Conservation (phyloP, 1,284 basidiomycete species). For the Cutaneotrichosporon mucoides region DNA sequence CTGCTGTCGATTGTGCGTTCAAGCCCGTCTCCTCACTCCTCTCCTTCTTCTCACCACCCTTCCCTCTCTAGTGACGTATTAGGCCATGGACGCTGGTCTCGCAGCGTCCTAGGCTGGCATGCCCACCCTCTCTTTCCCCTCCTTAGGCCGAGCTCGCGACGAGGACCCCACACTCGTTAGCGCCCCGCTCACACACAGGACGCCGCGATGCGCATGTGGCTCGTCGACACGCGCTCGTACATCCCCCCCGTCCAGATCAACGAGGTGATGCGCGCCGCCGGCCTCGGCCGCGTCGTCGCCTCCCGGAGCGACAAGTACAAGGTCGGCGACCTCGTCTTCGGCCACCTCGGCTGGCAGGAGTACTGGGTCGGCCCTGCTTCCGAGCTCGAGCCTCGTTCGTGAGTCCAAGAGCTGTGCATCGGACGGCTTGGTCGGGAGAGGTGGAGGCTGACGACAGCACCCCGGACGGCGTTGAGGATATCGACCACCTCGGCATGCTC, state of each 20-base stretch:
- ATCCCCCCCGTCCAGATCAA: constrained; percentile 67
- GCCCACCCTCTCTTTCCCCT: no score
- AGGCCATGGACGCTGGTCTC: neutral
- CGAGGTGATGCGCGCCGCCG: constrained; percentile 69
- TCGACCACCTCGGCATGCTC: constrained; percentile 74
- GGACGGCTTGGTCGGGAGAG: no score
- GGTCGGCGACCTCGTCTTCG: constrained; percentile 59
- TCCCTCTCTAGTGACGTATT: no score
- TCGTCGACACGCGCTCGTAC: constrained; percentile 62
- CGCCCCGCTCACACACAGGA: constrained; percentile 49
- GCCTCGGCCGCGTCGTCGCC: constrained; percentile 65
- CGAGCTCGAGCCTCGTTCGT: constrained; percentile 57
- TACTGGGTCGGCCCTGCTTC: constrained; percentile 63
- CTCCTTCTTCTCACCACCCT: neutral
- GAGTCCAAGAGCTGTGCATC: constrained; percentile 15
- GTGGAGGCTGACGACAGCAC: constrained; percentile 46
- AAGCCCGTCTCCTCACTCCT: neutral
- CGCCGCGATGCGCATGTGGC: constrained; percentile 79
- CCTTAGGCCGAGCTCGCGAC: no score
- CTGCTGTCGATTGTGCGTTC: constrained; percentile 60
- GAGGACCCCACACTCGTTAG: no score
- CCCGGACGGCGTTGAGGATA: constrained; percentile 56
- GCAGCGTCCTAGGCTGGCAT: no score
- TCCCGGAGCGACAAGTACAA: constrained; percentile 55
- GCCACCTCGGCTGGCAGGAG: constrained; percentile 67